Evolutionary conservation across 345 rosid genomes (phyloP).

Genomic region (Populus davidiana): DNA sequence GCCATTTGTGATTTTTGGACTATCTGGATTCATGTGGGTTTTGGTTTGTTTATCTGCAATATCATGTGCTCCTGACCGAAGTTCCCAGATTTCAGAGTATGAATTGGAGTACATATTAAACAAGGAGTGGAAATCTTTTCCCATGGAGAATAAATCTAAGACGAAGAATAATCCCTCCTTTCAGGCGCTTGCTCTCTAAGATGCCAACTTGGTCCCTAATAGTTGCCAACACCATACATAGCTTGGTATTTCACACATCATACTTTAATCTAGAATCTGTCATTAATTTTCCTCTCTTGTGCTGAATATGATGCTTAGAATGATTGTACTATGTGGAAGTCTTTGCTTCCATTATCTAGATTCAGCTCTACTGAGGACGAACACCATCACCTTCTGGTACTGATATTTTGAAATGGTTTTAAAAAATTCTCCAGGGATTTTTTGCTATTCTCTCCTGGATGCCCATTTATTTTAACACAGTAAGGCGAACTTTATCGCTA

Average conservation of each 20-base stretch:
- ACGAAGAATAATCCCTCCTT: constrained; percentile 69
- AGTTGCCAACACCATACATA: constrained; percentile 91
- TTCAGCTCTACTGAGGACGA: neutral
- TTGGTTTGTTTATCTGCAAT: constrained; percentile 91
- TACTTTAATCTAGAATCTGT: constrained; percentile 6
- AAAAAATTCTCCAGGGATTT: constrained; percentile 58
- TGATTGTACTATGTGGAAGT: neutral
- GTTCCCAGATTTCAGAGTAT: constrained; percentile 76
- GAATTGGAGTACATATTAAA: constrained; percentile 68
- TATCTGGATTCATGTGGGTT: constrained; percentile 92
- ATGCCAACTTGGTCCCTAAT: constrained; percentile 95
- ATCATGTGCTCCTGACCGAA: constrained; percentile 60
- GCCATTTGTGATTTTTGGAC: constrained; percentile 87
- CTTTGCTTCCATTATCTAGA: neutral
- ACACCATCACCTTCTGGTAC: neutral
- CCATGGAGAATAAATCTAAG: constrained; percentile 38
- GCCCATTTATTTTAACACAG: constrained; percentile 91
- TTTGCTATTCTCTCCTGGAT: constrained; percentile 98
- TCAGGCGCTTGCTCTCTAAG: constrained; percentile 71
- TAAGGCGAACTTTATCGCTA: constrained; percentile 36
- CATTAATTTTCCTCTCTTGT: neutral
- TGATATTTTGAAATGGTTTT: neutral
- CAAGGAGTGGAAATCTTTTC: constrained; percentile 40
- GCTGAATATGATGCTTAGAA: neutral
- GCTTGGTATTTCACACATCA: constrained; percentile 59